Evolutionary conservation across 2,329 filamentous ascomycete genomes (phyloP), one percentile per base, ranked within the genome.

Genomic region (Verticillium albo-atrum): DNA sequence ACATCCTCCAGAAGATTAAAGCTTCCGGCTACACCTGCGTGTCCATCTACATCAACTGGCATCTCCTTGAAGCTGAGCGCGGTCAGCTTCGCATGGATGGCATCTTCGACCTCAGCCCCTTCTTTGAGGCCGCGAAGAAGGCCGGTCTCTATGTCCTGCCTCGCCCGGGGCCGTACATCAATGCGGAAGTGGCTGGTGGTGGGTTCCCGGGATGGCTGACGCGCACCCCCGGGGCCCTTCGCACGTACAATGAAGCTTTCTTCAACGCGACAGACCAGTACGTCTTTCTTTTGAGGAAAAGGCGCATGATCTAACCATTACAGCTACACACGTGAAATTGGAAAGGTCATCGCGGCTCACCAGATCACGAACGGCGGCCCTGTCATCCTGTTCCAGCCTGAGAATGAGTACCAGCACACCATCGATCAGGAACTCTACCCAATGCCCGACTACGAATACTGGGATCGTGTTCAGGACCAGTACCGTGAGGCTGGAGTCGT

Each of bases 331-430:
- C 54, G 23, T 12, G 54, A 56, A 26, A 81, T 93, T 55, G 83
- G 82, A 27, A 79, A 79, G 14, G 85, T 87, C 9, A 88, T 96
- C 64, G 89, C 90, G 4, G 84, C 86, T 58, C 86, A 84, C 0
- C 90, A 95, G 67, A 93, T 96, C 67, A 94, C 90, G 1, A 90
- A 93, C 57, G 91, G 89, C 0, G 91, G 91, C 0, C 90, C 90
- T 0, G 81, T 96, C 7, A 91, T 96, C 61, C 75, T 94, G 1
- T 82, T 89, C 50, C 91, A 96, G 70, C 88, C 89, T 0, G 91
- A 96, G 70, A 96, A 95, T 63, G 91, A 95, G 70, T 93, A 94
- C 68, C 54, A 56, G 34, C 86, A 82, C 1, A 72, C 76, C 20
- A 79, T 78, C 1, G 73, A 75, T 4, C 75, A 75, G 2, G 42